Evolutionary conservation across 2,329 filamentous ascomycete species (phyloP), one percentile per base, ranked within the genome.

Genomic region (Fusarium tupiense): DNA sequence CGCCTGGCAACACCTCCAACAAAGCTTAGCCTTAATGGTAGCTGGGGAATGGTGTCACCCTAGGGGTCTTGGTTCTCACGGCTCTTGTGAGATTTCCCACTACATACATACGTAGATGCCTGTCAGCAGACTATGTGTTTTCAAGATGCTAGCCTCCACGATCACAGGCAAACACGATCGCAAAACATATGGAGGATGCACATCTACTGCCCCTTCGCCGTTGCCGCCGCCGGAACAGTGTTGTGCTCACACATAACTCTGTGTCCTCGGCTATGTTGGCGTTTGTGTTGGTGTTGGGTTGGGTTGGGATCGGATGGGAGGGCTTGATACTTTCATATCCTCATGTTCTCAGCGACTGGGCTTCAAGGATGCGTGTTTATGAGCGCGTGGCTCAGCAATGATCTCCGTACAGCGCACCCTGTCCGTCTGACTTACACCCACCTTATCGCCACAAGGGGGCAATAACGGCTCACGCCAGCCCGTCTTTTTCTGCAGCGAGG

Each of bases 1-100:
- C 67, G 66, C 61, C 63, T 64, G 67, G 62, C 64, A 76, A 64
- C 37, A 47, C 61, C 63, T 67, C 74, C 53, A 76, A 67, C 63
- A 67, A 75, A 77, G 76, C 70, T 75, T 76, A 77, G 75, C 72
- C 64, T 62, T 31, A 41, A 22, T 67, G 72, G 66, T 53, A 75
- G 64, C 61, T 69, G 72, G 72, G 66, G 64, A 76, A 75, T 68
- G 66, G 72, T 75, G 61, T 71, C 67, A 74, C 65, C 65, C 67
- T 40, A 53, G 35, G 54, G 53, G 54, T 62, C 41, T 49, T 41
- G 35, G n/a, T 26, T 35, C 29, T 33, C 61, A 50, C 46, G 26
- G 40, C 44, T 59, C 11, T 50, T 52, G 13, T 31, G 52, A 41
- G 24, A 37, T 49, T 35, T 33, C 62, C 52, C 46, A 31, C 46